Evolutionary conservation across 352 stramenopile genomes (phyloP).

Genomic region (Pythium dissotocum): DNA sequence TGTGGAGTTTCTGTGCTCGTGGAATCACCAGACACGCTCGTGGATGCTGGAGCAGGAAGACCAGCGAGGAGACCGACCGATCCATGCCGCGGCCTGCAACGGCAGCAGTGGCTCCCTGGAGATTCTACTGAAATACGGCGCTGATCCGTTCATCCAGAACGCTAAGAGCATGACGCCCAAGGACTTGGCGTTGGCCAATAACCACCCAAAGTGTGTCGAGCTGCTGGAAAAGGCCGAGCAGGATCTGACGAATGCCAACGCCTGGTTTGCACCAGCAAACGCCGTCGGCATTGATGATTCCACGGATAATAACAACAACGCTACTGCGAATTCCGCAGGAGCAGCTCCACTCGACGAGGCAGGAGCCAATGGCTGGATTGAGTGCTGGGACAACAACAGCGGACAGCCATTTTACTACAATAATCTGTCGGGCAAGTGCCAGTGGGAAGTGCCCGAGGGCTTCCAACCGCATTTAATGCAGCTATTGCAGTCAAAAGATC

Average conservation of each 20-base stretch:
- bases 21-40: constrained; percentile 62
- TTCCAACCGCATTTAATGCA: constrained; percentile 33
- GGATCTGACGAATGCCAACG: constrained; percentile 39
- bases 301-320: constrained; percentile 12
- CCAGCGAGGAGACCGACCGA: constrained; percentile 52
- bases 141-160: constrained; percentile 49
- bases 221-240: constrained; percentile 44
- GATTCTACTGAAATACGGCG: constrained; percentile 51
- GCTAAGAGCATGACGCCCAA: constrained; percentile 50
- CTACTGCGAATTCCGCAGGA: not conserved
- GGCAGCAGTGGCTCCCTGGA: constrained; percentile 44
- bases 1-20: constrained; percentile 61
- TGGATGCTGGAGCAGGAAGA: constrained; percentile 77
- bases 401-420: constrained; percentile 69
- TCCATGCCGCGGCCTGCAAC: constrained; percentile 67
- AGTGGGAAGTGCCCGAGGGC: constrained; percentile 53
- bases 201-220: constrained; percentile 48
- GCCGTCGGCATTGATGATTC: constrained; percentile 25
- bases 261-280: constrained; percentile 60
- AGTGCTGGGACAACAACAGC: constrained; percentile 66
- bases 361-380: constrained; percentile 40
- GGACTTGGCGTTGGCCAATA: constrained; percentile 46
- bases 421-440: constrained; percentile 68
- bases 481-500: constrained; percentile 21
- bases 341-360: not conserved